Evolutionary conservation across 2,329 filamentous ascomycete species (phyloP).

Genomic region (Claviceps fusiformis): DNA sequence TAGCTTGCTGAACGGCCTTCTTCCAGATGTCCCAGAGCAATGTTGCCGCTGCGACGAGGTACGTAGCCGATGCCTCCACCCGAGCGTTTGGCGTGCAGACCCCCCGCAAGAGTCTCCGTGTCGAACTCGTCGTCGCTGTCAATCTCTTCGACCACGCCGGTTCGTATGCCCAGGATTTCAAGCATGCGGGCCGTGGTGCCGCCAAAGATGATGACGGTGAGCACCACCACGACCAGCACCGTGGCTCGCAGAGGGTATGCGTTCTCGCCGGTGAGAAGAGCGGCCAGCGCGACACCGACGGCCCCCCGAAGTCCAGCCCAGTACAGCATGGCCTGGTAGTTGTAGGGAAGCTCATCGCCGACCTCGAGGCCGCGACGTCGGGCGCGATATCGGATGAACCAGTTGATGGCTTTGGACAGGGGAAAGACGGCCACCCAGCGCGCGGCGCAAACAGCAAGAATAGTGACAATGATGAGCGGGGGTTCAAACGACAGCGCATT

Average conservation of each 20-base stretch:
- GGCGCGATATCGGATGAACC: constrained; percentile 78
- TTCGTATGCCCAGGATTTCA: constrained; percentile 91
- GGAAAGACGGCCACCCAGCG: constrained; percentile 93
- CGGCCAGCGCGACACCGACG: constrained; percentile 87
- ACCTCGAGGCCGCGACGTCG: constrained; percentile 59
- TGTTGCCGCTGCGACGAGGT: constrained; percentile 51
- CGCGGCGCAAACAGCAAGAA: constrained; percentile 81
- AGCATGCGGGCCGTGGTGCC: constrained; percentile 96
- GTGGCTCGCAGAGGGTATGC: constrained; percentile 77
- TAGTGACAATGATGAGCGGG: constrained; percentile 84
- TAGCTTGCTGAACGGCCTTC: constrained; percentile 28
- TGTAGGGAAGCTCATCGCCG: constrained; percentile 79
- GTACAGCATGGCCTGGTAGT: constrained; percentile 99
- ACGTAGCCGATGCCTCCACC: constrained; percentile 66
- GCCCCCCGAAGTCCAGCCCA: constrained; percentile 94
- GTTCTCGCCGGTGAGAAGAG: constrained; percentile 72
- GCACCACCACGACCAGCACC: constrained; percentile 90
- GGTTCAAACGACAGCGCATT: constrained; percentile 81
- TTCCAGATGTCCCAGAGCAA: constrained; percentile 41
- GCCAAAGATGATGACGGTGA: constrained; percentile 97
- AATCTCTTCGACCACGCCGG: constrained; percentile 89
- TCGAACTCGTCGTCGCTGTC: constrained; percentile 98
- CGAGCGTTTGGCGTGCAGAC: constrained; percentile 68
- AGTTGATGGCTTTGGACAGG: constrained; percentile 78
- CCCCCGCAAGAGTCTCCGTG: constrained; percentile 63